A percentile compares a stretch with the other conserved stretches of the same genome.
Conservation (phyloP, 768 basidiomycete species). For the Boletellus emodensis region DNA sequence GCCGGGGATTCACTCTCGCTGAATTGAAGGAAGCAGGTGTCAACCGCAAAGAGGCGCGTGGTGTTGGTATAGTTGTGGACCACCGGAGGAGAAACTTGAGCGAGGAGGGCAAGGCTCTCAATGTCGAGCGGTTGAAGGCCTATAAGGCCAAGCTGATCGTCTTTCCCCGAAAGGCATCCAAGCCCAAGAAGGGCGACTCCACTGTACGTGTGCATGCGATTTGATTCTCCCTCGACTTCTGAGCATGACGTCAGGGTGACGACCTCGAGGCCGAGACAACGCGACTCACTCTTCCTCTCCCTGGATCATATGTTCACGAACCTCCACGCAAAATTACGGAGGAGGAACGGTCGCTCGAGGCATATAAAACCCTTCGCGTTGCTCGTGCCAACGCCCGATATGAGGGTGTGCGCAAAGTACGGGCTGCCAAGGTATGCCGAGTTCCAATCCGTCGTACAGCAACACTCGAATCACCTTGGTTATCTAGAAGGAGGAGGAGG, state of each 20-base stretch:
- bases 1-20: slow-evolving; percentile 90
- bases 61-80: slow-evolving; percentile 93
- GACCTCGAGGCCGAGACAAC: slow-evolving; percentile 78
- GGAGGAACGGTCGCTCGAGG: slow-evolving; percentile 85
- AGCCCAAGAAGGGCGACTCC: slow-evolving; percentile 95
- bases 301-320: slow-evolving; percentile 66
- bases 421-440: slow-evolving; percentile 72
- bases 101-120: slow-evolving; percentile 94
- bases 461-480: slow-evolving; percentile 13
- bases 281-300: slow-evolving; percentile 62
- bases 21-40: slow-evolving; percentile 97
- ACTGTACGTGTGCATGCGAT: slow-evolving; percentile 50
- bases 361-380: slow-evolving; percentile 83
- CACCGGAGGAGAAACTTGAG: slow-evolving; percentile 94
- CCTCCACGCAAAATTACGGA: slow-evolving; percentile 88
- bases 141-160: slow-evolving; percentile 93
- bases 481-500: slow-evolving; percentile 82
- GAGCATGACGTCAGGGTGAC: slow-evolving; percentile 52
- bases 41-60: slow-evolving; percentile 87
- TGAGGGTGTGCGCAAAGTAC: slow-evolving; percentile 84
- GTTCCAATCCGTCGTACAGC: not conserved
- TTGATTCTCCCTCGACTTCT: not conserved
- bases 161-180: slow-evolving; percentile 94
- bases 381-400: slow-evolving; percentile 79
- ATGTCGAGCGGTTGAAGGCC: slow-evolving; percentile 89